Evolutionary conservation across 805 yeast genomes (phyloP), one percentile per base, ranked within the genome.

Genomic region (Pichia scutulata): DNA sequence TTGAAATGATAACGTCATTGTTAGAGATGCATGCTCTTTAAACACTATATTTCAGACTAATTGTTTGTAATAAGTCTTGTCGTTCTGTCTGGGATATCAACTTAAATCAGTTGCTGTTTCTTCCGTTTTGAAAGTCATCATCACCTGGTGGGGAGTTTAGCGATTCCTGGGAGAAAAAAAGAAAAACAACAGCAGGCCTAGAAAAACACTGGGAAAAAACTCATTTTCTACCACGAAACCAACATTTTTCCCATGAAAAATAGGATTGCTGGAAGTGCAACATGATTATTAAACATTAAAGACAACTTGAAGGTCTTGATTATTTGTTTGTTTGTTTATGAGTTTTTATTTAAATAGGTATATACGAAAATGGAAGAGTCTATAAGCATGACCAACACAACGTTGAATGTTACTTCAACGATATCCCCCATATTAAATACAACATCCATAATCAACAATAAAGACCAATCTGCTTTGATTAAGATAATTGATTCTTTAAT

Each of bases 401-500:
- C 37, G 3, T 14, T 19, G 6, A 33, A 33, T n/a, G 10, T 16
- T 16, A 33, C 37, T n/a, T n/a, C 9, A n/a, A n/a, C 37, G 7
- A n/a, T n/a, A 33, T 33, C 37, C 3, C 37, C 37, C 9, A 16
- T 16, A 16, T 33, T n/a, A 33, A 33, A 33, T n/a, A 16, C 37
- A 33, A 33, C 19, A 33, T 33, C 18, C 10, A 16, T 10, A 5
- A n/a, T 5, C 37, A n/a, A 16, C n/a, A 12, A n/a, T n/a, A 33
- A 33, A 33, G 37, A 33, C 16, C 37, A 53, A 50, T 62, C 64
- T 6, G 49, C 57, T 22, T 57, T 58, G 4, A 53, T 54, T 24
- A 52, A 67, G 39, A 47, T 65, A 19, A 41, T 65, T 19, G 63
- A 62, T 22, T 55, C 65, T 12, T 62, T 68, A 43, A 54, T 64